phyloP scores from a whole-genome alignment of 2,329 filamentous ascomycete genomes.

The Escovopsis sp. region DNA sequence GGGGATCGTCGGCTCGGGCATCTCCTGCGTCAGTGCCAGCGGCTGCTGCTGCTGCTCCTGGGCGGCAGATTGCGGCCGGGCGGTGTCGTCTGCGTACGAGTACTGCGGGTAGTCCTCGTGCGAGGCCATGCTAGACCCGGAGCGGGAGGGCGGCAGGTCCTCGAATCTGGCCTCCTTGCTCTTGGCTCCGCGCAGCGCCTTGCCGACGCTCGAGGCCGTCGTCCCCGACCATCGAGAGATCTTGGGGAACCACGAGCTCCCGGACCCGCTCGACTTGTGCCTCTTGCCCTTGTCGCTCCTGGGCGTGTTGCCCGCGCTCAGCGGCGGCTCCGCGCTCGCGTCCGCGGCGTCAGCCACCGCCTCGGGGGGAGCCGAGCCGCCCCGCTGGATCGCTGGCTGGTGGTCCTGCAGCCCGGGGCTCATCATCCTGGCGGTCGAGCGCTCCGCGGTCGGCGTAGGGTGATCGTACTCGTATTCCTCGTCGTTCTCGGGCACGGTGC shows the following conservation, averaged over 20 bases:
- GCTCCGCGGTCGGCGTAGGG: slow-evolving; percentile 24
- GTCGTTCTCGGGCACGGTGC: slow-evolving; percentile 72
- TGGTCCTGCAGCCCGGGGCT: slow-evolving; percentile 39
- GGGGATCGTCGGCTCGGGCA: slow-evolving; percentile 11
- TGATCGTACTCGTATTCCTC: slow-evolving; percentile 52
- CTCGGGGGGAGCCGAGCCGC: slow-evolving; percentile 28
- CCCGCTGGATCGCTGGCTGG: slow-evolving; percentile 26
- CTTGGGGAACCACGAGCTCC: slow-evolving; percentile 61
- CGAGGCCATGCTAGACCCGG: slow-evolving; percentile 56
- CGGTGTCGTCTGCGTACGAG: slow-evolving; percentile 40
- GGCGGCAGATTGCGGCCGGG: slow-evolving; percentile 35
- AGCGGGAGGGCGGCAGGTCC: slow-evolving; percentile 50
- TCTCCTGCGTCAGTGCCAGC: slow-evolving; percentile 6
- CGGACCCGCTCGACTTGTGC: slow-evolving; percentile 74
- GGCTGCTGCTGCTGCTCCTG: slow-evolving; percentile 33
- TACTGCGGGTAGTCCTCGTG: slow-evolving; percentile 43
- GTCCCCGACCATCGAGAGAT: slow-evolving; percentile 97
- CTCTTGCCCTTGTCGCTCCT: slow-evolving; percentile 62
- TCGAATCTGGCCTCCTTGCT: slow-evolving; percentile 42
- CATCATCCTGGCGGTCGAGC: slow-evolving; percentile 34
- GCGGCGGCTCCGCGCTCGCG: slow-evolving; percentile 21
- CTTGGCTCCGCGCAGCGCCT: slow-evolving; percentile 53
- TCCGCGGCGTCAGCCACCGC: slow-evolving; percentile 31
- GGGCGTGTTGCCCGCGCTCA: slow-evolving; percentile 69
- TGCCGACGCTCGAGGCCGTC: slow-evolving; percentile 73